phyloP scores from a whole-genome alignment of 768 basidiomycete species.

The Cystofilobasidium bisporidii region DNA sequence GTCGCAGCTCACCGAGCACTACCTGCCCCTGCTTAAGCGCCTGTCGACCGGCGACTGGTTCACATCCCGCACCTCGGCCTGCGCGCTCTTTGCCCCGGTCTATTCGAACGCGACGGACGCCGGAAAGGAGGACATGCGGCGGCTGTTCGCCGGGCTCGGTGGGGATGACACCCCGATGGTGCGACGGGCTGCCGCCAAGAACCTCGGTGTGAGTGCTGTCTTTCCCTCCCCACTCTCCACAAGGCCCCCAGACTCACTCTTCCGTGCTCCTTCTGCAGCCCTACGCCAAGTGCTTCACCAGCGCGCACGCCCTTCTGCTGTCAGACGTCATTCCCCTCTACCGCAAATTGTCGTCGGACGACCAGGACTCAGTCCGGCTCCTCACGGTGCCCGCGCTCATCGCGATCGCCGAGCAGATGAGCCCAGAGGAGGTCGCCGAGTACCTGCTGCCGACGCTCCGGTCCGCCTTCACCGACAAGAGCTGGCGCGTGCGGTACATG shows the following conservation, averaged over 20 bases:
- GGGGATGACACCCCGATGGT: slow-evolving; percentile 99
- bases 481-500: slow-evolving; percentile 98
- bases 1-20: slow-evolving; percentile 73
- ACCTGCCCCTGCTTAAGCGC: slow-evolving; percentile 81
- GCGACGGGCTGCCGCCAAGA: slow-evolving; percentile 86
- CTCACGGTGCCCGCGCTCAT: slow-evolving; percentile 93
- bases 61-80: slow-evolving; percentile 91
- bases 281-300: slow-evolving; percentile 65
- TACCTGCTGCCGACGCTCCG: slow-evolving; percentile 79
- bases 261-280: slow-evolving; percentile 46
- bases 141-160: slow-evolving; percentile 68
- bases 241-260: neutral
- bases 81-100: slow-evolving; percentile 81
- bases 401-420: slow-evolving; percentile 73
- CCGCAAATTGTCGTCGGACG: slow-evolving; percentile 83
- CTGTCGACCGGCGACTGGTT: slow-evolving; percentile 96
- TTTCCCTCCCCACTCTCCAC: neutral
- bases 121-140: slow-evolving; percentile 78
- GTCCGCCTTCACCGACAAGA: slow-evolving; percentile 83
- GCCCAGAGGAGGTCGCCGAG: slow-evolving; percentile 81
- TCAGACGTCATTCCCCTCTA: slow-evolving; percentile 85
- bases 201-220: slow-evolving; percentile 67
- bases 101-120: slow-evolving; percentile 51
- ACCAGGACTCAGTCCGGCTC: slow-evolving; percentile 94
- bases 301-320: slow-evolving; percentile 57